phyloP scores from a whole-genome alignment of 2,329 filamentous ascomycete species.

The Zopfia rhizophila region DNA sequence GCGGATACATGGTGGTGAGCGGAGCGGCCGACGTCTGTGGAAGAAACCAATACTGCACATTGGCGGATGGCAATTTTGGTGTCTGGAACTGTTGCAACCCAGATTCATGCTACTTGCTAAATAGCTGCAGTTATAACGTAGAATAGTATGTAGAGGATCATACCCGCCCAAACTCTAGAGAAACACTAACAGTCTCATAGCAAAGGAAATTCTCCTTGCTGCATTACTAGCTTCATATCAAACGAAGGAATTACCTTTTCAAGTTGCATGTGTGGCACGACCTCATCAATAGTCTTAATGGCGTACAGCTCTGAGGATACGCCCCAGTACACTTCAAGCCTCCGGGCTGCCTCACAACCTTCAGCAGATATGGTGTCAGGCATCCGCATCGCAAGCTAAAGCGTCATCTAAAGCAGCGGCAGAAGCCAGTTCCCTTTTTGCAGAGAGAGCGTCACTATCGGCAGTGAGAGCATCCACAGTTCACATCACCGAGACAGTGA shows the following conservation, averaged over 20 bases:
- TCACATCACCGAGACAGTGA: not conserved
- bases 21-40: conserved; percentile 12
- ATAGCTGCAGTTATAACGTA: conserved; percentile 4
- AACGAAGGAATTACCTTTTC: conserved; percentile 13
- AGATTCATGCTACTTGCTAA: conserved; percentile 6
- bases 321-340: conserved; percentile 14
- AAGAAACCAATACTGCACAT: conserved; percentile 8
- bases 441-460: not conserved
- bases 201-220: conserved; percentile 8
- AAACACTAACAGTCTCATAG: conserved; percentile 4
- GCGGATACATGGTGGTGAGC: conserved; percentile 10
- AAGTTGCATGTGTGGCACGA: conserved; percentile 16
- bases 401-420: conserved; percentile 3
- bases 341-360: conserved; percentile 4
- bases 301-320: conserved; percentile 11
- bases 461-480: conserved; percentile 1
- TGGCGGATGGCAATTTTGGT: conserved; percentile 4
- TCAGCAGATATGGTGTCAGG: conserved; percentile 8
- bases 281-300: conserved; percentile 13
- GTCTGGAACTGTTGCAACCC: conserved; percentile 21
- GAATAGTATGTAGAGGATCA: conserved; percentile 15
- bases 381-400: conserved; percentile 6
- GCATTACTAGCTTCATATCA: conserved; percentile 14
- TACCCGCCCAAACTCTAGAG: too few relatives aligned
- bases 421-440: not conserved